Evolutionary conservation across 2,329 filamentous ascomycete species (phyloP).

Genomic region (Coniochaeta sp.): DNA sequence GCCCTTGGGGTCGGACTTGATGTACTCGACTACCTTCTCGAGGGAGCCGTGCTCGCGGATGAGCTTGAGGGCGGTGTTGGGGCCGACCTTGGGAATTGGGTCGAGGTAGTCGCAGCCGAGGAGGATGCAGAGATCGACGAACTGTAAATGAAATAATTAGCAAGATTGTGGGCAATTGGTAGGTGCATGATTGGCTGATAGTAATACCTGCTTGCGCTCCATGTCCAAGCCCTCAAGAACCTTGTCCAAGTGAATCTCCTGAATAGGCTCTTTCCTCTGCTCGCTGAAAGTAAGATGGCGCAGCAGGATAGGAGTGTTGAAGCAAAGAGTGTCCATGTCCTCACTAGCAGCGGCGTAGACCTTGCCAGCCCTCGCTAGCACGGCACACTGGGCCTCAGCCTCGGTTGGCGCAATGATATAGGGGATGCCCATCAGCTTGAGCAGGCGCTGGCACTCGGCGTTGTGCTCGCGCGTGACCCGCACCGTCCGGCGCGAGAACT

Average conservation of each 20-base stretch:
- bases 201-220: constrained; percentile 70
- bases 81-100: constrained; percentile 89
- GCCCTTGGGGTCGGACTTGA: constrained; percentile 67
- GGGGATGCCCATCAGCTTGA: constrained; percentile 94
- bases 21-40: constrained; percentile 77
- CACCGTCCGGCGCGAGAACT: constrained; percentile 89
- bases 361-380: constrained; percentile 81
- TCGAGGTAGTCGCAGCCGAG: constrained; percentile 98
- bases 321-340: constrained; percentile 98
- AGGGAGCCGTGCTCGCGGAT: constrained; percentile 87
- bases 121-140: constrained; percentile 95
- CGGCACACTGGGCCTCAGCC: constrained; percentile 93
- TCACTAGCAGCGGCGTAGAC: constrained; percentile 95
- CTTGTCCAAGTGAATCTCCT: constrained; percentile 84
- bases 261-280: constrained; percentile 94
- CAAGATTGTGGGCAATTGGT: constrained; percentile 7
- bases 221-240: constrained; percentile 82
- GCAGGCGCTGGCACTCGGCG: constrained; percentile 79
- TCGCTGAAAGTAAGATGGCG: constrained; percentile 95
- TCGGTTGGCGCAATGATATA: constrained; percentile 95
- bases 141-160: constrained; percentile 41
- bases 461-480: constrained; percentile 96
- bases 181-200: not conserved
- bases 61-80: constrained; percentile 83
- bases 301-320: constrained; percentile 83